Conservation (phyloP, 2,329 filamentous ascomycete species). For the Hawksworthiomyces lignivorus region DNA sequence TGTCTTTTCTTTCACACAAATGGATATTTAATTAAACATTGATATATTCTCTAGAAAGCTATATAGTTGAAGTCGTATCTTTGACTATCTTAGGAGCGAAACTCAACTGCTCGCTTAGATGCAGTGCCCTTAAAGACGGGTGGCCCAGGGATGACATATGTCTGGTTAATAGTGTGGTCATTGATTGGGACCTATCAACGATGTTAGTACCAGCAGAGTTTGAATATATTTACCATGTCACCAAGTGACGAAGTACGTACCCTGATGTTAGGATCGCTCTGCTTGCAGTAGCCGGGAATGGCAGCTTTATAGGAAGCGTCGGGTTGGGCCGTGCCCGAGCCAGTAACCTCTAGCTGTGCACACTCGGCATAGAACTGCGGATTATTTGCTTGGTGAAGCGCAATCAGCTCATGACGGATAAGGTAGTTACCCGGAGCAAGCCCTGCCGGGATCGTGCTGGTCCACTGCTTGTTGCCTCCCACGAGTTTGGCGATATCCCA, state of each 20-base stretch:
- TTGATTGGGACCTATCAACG: conserved; percentile 18
- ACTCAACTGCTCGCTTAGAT: conserved; percentile 12
- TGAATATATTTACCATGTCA: too few species aligned
- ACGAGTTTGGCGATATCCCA: conserved; percentile 23
- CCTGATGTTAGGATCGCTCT: conserved; percentile 21
- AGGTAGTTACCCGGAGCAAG: conserved; percentile 48
- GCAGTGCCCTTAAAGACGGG: conserved; percentile 16
- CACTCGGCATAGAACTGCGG: conserved; percentile 50
- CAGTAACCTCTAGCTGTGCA: conserved; percentile 42
- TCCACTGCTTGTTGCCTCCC: conserved; percentile 32
- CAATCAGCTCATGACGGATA: conserved; percentile 49
- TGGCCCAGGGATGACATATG: conserved; percentile 18
- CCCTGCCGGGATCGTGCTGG: conserved; percentile 39
- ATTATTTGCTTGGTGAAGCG: conserved; percentile 44
- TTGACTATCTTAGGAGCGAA: conserved; percentile 1
- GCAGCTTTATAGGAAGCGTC: conserved; percentile 21
- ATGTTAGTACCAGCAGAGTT: too few species aligned
- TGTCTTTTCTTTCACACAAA: too few species aligned
- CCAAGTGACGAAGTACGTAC: conserved; percentile 7
- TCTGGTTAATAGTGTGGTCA: conserved; percentile 17
- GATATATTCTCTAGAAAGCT: too few species aligned
- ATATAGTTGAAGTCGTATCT: too few species aligned
- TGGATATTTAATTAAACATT: too few species aligned
- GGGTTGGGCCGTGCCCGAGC: conserved; percentile 19
- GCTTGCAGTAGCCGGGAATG: conserved; percentile 23